Evolutionary conservation across 805 yeast species (phyloP).

Genomic region (Sugiyamaella valdiviana): DNA sequence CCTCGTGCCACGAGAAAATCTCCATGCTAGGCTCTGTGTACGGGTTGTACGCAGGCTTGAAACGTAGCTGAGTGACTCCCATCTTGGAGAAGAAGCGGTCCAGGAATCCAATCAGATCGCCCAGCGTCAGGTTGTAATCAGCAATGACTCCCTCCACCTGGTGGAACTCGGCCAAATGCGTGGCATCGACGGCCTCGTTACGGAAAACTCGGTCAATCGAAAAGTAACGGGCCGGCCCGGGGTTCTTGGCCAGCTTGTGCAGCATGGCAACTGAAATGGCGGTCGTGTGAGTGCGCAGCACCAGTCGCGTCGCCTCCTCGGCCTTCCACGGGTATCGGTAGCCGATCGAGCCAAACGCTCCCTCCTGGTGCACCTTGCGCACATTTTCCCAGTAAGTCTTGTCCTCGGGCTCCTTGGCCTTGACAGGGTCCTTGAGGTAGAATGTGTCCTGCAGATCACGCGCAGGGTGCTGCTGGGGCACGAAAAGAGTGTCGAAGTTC

Average conservation of each 20-base stretch:
- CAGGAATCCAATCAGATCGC: slow-evolving; percentile 97
- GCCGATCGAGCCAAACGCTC: slow-evolving; percentile 91
- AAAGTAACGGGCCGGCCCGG: slow-evolving; percentile 85
- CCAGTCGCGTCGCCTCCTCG: slow-evolving; percentile 84
- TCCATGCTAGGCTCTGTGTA: slow-evolving; percentile 99
- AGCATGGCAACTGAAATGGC: slow-evolving; percentile 87
- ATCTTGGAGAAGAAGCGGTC: slow-evolving; percentile 91
- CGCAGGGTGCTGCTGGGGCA: slow-evolving; percentile 99
- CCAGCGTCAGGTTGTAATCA: slow-evolving; percentile 88
- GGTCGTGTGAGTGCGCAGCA: slow-evolving; percentile 95
- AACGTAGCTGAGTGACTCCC: slow-evolving; percentile 94
- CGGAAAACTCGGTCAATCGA: slow-evolving; percentile 98
- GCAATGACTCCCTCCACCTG: slow-evolving; percentile 99
- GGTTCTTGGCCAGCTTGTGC: slow-evolving; percentile 75
- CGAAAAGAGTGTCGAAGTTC: slow-evolving; percentile 95
- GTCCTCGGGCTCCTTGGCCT: slow-evolving; percentile 80
- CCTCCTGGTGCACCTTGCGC: slow-evolving; percentile 78
- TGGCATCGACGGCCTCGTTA: slow-evolving; percentile 99
- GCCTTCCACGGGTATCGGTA: slow-evolving; percentile 97
- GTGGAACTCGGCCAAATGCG: slow-evolving; percentile 98
- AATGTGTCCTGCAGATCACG: slow-evolving; percentile 98
- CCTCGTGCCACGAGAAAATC: slow-evolving; percentile 93
- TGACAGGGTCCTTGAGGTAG: slow-evolving; percentile 87
- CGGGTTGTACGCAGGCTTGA: slow-evolving; percentile 98
- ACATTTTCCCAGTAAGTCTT: slow-evolving; percentile 69